These are phyloP conservation scores for Pseudopediastrum boryanum DNA, from an alignment of 139 green algal species.

Conservation along the genomic window DNA sequence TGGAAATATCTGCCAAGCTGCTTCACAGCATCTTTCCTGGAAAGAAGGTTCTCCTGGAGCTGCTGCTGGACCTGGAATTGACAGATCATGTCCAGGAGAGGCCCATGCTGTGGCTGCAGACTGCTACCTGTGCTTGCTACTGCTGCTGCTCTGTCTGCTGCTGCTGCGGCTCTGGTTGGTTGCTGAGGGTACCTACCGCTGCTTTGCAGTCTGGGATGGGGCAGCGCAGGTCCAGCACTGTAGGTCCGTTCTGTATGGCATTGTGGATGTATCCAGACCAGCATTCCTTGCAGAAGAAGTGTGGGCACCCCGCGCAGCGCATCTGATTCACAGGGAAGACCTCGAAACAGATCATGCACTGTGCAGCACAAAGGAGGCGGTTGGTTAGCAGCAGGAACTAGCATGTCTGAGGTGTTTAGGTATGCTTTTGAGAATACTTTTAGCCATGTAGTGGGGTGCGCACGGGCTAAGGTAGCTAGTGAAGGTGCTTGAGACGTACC, in stretches of 20 bases:
- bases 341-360: constrained; percentile 95
- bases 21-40: no score
- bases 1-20: no score
- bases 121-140: background rate
- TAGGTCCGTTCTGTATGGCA: constrained; percentile 48
- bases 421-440: no score
- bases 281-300: constrained; percentile 88
- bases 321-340: constrained; percentile 55
- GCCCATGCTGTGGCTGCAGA: background rate
- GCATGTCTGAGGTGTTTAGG: no score
- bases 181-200: constrained; percentile 61
- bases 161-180: no score
- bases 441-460: background rate
- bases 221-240: constrained; percentile 64
- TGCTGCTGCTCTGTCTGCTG: background rate
- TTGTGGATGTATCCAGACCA: constrained; percentile 82
- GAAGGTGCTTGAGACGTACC: constrained; percentile 10
- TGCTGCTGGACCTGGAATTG: no score
- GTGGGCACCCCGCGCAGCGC: constrained; percentile 68
- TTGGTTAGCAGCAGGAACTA: background rate
- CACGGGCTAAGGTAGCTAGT: background rate
- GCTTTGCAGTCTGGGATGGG: constrained; percentile 70
- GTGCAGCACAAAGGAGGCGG: background rate
- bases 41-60: no score
- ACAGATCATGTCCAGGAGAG: no score